phyloP scores from a whole-genome alignment of 179 eudicot species.

The Vitellaria paradoxa region DNA sequence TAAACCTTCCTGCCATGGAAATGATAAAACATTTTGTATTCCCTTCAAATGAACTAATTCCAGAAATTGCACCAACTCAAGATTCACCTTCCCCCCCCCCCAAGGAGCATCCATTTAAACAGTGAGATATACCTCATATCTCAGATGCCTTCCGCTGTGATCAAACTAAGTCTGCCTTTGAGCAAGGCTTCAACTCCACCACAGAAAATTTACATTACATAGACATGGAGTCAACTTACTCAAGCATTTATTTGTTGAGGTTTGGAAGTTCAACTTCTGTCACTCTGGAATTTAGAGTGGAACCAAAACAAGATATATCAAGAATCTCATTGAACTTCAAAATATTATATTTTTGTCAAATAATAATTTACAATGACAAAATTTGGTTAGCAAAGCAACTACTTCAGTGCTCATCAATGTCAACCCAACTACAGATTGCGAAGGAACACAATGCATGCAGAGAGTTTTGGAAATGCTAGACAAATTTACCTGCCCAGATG shows the following conservation, averaged over 20 bases:
- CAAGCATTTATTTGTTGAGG: background rate
- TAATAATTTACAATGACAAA: background rate
- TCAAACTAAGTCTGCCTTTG: background rate
- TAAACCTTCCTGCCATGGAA: no score
- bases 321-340: background rate
- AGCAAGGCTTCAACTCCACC: background rate
- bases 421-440: background rate
- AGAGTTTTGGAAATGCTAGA: background rate
- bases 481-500: slow-evolving; percentile 63
- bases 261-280: background rate
- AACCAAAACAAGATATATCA: background rate
- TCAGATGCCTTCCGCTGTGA: background rate
- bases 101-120: no score
- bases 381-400: slow-evolving; percentile 5
- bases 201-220: background rate
- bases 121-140: no score
- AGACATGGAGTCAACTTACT: background rate
- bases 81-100: no score
- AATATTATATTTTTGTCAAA: background rate
- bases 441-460: background rate
- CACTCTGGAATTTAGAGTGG: background rate
- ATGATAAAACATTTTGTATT: no score
- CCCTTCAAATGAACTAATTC: no score
- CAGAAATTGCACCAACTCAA: no score
- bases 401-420: background rate